Percentiles rank a stretch among this genome's conserved stretches.
These are phyloP conservation scores for Bruguiera parviflora DNA, from an alignment of 345 rosid genomes.

Conservation along the genomic window DNA sequence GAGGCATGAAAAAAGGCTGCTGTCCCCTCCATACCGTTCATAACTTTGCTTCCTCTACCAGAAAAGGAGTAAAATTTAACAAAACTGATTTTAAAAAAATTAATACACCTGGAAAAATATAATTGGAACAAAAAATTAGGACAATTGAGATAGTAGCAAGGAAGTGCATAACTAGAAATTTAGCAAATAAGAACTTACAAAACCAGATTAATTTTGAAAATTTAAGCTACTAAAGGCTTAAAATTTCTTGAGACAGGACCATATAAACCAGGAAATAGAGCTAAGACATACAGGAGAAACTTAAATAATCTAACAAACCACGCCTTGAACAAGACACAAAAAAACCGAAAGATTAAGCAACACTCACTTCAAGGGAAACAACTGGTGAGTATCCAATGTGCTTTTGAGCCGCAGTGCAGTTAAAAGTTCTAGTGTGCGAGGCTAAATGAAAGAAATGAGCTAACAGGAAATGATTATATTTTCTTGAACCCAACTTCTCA, in stretches of 20 bases:
- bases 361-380: conserved; percentile 63
- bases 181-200: not conserved
- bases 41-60: not conserved
- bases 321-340: not conserved
- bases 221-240: not conserved
- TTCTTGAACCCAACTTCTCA: conserved; percentile 42
- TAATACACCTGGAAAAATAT: not conserved
- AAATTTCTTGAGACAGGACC: not conserved
- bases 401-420: conserved; percentile 69
- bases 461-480: conserved; percentile 38
- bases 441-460: conserved; percentile 55
- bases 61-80: not conserved
- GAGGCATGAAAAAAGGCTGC: no score
- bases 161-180: not conserved
- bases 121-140: not conserved
- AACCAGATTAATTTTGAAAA: not conserved
- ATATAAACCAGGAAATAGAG: not conserved
- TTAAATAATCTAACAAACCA: not conserved
- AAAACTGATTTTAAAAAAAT: not conserved
- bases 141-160: not conserved
- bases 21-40: not conserved
- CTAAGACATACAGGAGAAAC: not conserved
- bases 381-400: conserved; percentile 70
- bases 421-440: conserved; percentile 70
- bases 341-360: conserved; percentile 2